Evolutionary conservation across 495 filamentous ascomycete genomes (phyloP).

Genomic region (Jackrogersella minutella): DNA sequence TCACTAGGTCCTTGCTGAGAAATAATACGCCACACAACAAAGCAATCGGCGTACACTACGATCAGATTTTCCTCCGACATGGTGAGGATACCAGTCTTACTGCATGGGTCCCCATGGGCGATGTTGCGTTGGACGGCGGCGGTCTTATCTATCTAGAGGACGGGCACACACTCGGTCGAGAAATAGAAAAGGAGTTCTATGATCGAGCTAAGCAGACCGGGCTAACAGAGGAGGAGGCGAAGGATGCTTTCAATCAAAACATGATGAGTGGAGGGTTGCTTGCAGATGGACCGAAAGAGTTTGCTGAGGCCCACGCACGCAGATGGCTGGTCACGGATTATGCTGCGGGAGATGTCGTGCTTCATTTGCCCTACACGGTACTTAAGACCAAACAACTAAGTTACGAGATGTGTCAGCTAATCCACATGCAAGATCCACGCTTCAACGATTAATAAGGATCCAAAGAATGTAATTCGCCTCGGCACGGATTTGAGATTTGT

Average conservation of each 20-base stretch:
- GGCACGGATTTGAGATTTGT: slow-evolving; percentile 66
- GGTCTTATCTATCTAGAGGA: slow-evolving; percentile 70
- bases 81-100: slow-evolving; percentile 66
- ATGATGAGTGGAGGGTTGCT: slow-evolving; percentile 61
- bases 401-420: slow-evolving; percentile 7
- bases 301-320: slow-evolving; percentile 51
- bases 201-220: slow-evolving; percentile 53
- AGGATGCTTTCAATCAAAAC: slow-evolving; percentile 63
- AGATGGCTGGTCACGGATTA: slow-evolving; percentile 65
- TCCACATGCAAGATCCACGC: slow-evolving; percentile 61
- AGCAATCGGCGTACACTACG: slow-evolving; percentile 71
- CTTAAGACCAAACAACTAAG: no score
- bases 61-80: slow-evolving; percentile 70
- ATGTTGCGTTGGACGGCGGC: slow-evolving; percentile 64
- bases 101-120: slow-evolving; percentile 72
- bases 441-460: slow-evolving; percentile 63
- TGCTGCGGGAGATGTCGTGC: slow-evolving; percentile 68
- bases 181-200: slow-evolving; percentile 61
- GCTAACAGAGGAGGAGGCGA: slow-evolving; percentile 60
- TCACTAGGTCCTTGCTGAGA: slow-evolving; percentile 56
- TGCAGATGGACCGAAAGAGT: slow-evolving; percentile 53
- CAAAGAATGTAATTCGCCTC: slow-evolving; percentile 62
- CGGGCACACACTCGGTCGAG: slow-evolving; percentile 37
- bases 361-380: slow-evolving; percentile 66
- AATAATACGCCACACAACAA: slow-evolving; percentile 67